Base-by-base conservation (phyloP, 129 eudicot genomes). In the Lonicera japonica region DNA sequence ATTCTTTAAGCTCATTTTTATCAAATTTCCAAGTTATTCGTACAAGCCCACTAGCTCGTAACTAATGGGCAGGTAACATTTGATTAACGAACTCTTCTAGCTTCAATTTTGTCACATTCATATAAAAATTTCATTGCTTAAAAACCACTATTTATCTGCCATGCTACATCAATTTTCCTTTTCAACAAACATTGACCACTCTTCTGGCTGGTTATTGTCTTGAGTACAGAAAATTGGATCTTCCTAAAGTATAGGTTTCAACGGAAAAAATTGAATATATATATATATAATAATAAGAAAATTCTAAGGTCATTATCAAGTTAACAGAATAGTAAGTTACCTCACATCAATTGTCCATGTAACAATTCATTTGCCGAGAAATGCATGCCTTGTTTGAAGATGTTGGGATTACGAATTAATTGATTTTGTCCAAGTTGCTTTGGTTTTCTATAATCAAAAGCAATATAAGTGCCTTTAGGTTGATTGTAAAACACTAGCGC, bases 171-270 rank as follows among this genome's bases (percentile, higher is more conserved):
- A 45, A 24, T 25, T 20, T 12, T 46, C 25, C 21, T 22, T 63
- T 22, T 45, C 1, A 14, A 21, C 25, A 36, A 19, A 13, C 23
- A 22, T 63, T 63, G 68, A 63, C 68, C 23, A 20, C 45, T 46
- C 56, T 21, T 47, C 7, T 50, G 68, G 56, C 47, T 63, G 57
- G 25, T 63, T 45, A 21, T 20, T 43, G 25, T 63, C 56, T 48
- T 46, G 40, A 23, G 47, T 36, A 22, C 68, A 54, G 47, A 41
- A 63, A 45, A 63, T 20, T 22, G 57, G 57, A 63, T 63, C 68
- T 24, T 56, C 68, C 51, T 45, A 46, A 46, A 46, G 14, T 24
- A n/a, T 48, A 63, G n/a, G n/a, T 48, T 63, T 11, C 20, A 24
- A 18, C 24, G 19, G 48, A 63, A 63, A 45, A 15, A 45, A 45